These are phyloP conservation scores for Geotrichum klebahnii DNA, from an alignment of 1,139 yeast species.

Conservation along the genomic window DNA sequence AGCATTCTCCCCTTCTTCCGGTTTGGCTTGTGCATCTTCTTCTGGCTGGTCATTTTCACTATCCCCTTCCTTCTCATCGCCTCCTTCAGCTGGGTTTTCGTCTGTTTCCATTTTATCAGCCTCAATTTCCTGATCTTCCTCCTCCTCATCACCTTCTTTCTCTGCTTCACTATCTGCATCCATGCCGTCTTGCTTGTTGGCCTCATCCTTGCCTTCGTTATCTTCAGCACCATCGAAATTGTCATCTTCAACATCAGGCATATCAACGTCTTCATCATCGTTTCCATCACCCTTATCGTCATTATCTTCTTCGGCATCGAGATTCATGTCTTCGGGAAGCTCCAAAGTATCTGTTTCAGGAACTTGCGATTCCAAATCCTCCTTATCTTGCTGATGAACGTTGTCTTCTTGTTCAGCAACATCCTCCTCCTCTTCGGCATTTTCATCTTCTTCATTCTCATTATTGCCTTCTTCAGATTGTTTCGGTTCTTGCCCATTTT, in stretches of 20 bases:
- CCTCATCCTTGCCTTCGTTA: conserved; percentile 60
- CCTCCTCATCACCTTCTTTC: conserved; percentile 62
- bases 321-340: conserved; percentile 79
- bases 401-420: conserved; percentile 43
- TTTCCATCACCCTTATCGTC: conserved; percentile 40
- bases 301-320: conserved; percentile 62
- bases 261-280: conserved; percentile 36
- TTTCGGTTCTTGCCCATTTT: conserved; percentile 66
- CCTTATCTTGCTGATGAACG: conserved; percentile 59
- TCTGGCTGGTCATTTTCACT: conserved; percentile 49
- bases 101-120: conserved; percentile 66
- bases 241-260: conserved; percentile 36
- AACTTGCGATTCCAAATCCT: conserved; percentile 64
- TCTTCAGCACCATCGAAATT: conserved; percentile 43
- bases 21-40: conserved; percentile 28
- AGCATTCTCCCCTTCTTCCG: conserved; percentile 34
- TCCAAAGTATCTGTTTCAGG: conserved; percentile 81
- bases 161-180: conserved; percentile 33
- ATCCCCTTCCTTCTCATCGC: conserved; percentile 65
- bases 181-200: conserved; percentile 40
- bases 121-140: conserved; percentile 62
- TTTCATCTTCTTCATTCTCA: conserved; percentile 35
- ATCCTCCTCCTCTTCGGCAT: conserved; percentile 42
- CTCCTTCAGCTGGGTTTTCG: conserved; percentile 73
- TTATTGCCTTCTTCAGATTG: conserved; percentile 39